phyloP scores from a whole-genome alignment of 1,139 yeast genomes.

The Candida pseudoviswanathii region DNA sequence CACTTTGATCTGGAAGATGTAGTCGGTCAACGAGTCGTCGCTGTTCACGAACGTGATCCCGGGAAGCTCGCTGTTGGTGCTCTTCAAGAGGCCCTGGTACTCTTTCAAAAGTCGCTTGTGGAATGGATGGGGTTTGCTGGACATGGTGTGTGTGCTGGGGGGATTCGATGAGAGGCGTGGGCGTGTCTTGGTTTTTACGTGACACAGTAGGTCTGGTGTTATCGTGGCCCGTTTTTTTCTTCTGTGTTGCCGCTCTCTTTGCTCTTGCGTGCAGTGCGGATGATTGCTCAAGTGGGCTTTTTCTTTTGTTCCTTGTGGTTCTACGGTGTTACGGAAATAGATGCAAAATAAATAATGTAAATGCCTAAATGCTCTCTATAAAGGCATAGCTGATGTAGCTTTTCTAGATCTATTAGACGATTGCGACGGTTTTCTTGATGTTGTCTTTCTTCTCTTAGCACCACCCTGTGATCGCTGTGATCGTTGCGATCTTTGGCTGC shows the following conservation, averaged over 20 bases:
- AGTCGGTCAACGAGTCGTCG: constrained; percentile 24
- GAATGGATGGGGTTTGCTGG: constrained; percentile 26
- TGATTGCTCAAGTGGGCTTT: background rate
- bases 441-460: background rate
- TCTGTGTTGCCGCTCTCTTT: background rate
- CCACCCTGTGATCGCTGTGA: background rate
- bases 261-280: background rate
- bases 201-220: too few species aligned
- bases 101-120: constrained; percentile 48
- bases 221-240: background rate
- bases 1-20: constrained; percentile 26
- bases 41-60: constrained; percentile 31
- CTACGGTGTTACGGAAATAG: background rate
- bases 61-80: constrained; percentile 21
- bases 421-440: background rate
- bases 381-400: constrained; percentile 2
- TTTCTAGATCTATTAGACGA: background rate
- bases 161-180: too few species aligned
- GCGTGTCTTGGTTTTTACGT: background rate
- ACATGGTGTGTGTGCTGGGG: too few species aligned
- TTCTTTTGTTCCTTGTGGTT: background rate
- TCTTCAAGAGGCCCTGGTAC: constrained; percentile 21
- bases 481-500: background rate
- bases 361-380: background rate
- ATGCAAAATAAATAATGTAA: background rate